A percentile compares a stretch with the other conserved stretches of the same genome.
phyloP scores from a whole-genome alignment of 257 asterid species.

The Solanum bulbocastanum region DNA sequence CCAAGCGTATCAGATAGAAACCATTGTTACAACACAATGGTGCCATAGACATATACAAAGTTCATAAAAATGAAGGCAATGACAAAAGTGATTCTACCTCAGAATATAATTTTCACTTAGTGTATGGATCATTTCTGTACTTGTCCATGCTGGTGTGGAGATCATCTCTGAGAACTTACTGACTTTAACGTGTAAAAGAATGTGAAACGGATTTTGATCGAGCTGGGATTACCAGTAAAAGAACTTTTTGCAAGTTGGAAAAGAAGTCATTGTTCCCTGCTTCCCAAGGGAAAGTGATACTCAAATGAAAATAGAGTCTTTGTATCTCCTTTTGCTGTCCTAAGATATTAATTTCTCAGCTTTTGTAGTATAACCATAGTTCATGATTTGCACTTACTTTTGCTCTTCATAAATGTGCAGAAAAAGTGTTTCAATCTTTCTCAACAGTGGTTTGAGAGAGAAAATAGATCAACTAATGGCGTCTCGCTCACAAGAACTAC shows the following conservation, averaged over 20 bases:
- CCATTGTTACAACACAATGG: not conserved
- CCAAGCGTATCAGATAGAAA: not conserved
- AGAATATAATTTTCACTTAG: not conserved
- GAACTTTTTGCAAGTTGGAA: not conserved
- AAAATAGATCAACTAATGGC: constrained; percentile 53
- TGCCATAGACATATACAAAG: not conserved
- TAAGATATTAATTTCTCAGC: not conserved
- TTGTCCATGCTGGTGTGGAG: not conserved
- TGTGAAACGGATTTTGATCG: not conserved
- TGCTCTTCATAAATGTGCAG: constrained; percentile 30
- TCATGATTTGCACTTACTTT: not conserved
- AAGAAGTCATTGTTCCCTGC: not conserved
- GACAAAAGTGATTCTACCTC: not conserved
- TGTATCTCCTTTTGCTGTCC: not conserved
- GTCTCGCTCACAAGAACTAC: constrained; percentile 37
- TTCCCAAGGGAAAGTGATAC: not conserved
- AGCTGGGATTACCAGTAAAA: not conserved
- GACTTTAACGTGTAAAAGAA: not conserved
- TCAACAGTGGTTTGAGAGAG: constrained; percentile 59
- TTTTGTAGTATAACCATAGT: not conserved
- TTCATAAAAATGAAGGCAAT: not conserved
- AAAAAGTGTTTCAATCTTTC: constrained; percentile 67
- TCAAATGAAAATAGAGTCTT: not conserved
- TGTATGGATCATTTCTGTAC: not conserved
- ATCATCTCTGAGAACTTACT: not conserved